phyloP scores from a whole-genome alignment of 225 moss, liverwort and hornwort genomes.

The Rhytidiadelphus loreus region DNA sequence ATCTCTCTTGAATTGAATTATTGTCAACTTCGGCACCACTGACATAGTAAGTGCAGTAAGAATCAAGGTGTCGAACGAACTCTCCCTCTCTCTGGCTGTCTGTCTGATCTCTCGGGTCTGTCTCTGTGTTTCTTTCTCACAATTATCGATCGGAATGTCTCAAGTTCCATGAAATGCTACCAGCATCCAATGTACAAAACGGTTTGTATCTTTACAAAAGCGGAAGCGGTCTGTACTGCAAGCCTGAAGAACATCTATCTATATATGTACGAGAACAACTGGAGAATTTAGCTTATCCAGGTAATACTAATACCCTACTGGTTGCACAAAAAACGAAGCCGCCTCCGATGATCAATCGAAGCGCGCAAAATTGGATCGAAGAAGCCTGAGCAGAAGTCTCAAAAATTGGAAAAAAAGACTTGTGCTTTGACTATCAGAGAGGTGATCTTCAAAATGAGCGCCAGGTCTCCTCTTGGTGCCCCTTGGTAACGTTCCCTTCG shows the following conservation, averaged over 20 bases:
- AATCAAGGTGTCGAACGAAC: constrained; percentile 20
- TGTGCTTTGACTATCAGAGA: neutral
- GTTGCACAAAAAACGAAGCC: neutral
- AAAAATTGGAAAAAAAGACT: neutral
- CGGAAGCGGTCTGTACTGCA: constrained; percentile 4
- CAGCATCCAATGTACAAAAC: constrained; percentile 36
- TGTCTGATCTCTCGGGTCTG: neutral
- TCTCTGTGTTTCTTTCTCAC: constrained; percentile 20
- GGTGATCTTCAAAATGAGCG: neutral
- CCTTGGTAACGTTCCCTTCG: neutral
- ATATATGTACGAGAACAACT: constrained; percentile 8
- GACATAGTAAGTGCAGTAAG: constrained; percentile 22
- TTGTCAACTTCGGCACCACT: constrained; percentile 27
- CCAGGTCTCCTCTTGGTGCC: neutral
- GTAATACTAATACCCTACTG: neutral
- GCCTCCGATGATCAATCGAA: neutral
- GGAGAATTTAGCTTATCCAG: neutral
- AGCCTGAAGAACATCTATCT: constrained; percentile 11
- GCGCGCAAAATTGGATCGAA: neutral
- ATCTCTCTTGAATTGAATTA: constrained; percentile 16
- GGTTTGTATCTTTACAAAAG: constrained; percentile 19
- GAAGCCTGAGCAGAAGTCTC: neutral
- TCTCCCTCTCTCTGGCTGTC: neutral
- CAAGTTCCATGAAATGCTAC: constrained; percentile 10
- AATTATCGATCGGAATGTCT: constrained; percentile 26